Evolutionary conservation across 495 filamentous ascomycete species (phyloP), one percentile per base, ranked within the genome.

Genomic region (Neurospora sp.): DNA sequence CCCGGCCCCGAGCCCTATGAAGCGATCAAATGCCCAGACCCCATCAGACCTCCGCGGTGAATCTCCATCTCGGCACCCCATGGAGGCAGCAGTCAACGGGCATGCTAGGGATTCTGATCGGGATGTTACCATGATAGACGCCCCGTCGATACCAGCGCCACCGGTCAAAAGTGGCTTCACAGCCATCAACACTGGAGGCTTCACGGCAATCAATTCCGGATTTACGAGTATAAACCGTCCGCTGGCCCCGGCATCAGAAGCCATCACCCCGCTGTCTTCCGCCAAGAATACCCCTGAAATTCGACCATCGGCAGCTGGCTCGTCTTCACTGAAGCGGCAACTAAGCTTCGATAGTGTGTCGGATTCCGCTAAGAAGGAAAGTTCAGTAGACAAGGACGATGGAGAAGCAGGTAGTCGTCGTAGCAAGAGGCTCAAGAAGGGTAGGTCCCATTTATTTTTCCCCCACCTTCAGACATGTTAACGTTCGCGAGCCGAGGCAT

Each of bases 391-490:
- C 38, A 87, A 87, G 48, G 88, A 89, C 31, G 91, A 94, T 53
- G 85, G 82, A 8, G 93, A 97, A 73, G 86, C 85, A 73, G 89
- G 89, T 71, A 95, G 93, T 72, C 87, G 96, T 72, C 89, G 95
- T 70, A 98, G 94, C 80, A 98, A 99, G 83, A 88, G 96, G 42
- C 83, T 97, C 10, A 96, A 95, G 82, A 97, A 97, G 88, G 94
- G 93, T 96, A 86, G 77, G 85, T 84, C 44, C 12, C 39, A 38
- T 9, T 59, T 1, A 68, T 53, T 40, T 10, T 31, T 0, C 2
- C 69, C 39, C 38, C 40, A 22, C 20, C 68, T 41, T 27, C 20
- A 27, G 48, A 12, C 48, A 14, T 59, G 20, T 59, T 14, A 27
- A 59, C 5, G 20, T 59, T 59, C 20, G 48, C 48, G 48, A 27